A percentile compares a stretch with the other conserved stretches of the same genome.
phyloP scores from a whole-genome alignment of 78 protist genomes.

The Ministeria vibrans region DNA sequence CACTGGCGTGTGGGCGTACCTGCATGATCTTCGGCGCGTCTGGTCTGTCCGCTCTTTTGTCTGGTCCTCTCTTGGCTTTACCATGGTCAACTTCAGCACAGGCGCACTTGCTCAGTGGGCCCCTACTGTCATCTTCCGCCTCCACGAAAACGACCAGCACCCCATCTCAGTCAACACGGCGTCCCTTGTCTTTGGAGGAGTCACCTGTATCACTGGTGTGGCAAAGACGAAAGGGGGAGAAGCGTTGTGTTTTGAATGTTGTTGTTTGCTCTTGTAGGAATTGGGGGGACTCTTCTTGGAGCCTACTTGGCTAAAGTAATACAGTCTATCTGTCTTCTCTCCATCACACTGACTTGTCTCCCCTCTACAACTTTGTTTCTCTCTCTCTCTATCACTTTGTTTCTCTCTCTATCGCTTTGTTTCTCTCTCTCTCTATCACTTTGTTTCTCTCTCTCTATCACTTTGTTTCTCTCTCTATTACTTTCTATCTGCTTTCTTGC shows the following conservation, averaged over 20 bases:
- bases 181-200: not conserved
- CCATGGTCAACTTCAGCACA: not conserved
- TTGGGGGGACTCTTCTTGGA: too few relatives aligned
- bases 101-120: constrained; percentile 1
- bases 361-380: not conserved
- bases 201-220: not conserved
- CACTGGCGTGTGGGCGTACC: not conserved
- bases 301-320: too few relatives aligned
- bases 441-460: not conserved
- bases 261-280: too few relatives aligned
- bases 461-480: not conserved
- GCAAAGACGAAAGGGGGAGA: not conserved
- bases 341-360: too few relatives aligned
- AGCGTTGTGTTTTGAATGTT: too few relatives aligned
- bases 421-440: too few relatives aligned
- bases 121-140: not conserved
- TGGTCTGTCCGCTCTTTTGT: not conserved
- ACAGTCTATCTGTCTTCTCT: too few relatives aligned
- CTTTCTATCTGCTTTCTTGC: not conserved
- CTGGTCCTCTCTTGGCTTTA: not conserved
- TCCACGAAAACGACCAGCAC: too few relatives aligned
- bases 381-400: not conserved
- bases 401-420: not conserved
- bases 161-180: not conserved
- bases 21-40: not conserved